These are phyloP conservation scores for Cornus controversa DNA, from an alignment of 148 eudicot species.

Conservation along the genomic window DNA sequence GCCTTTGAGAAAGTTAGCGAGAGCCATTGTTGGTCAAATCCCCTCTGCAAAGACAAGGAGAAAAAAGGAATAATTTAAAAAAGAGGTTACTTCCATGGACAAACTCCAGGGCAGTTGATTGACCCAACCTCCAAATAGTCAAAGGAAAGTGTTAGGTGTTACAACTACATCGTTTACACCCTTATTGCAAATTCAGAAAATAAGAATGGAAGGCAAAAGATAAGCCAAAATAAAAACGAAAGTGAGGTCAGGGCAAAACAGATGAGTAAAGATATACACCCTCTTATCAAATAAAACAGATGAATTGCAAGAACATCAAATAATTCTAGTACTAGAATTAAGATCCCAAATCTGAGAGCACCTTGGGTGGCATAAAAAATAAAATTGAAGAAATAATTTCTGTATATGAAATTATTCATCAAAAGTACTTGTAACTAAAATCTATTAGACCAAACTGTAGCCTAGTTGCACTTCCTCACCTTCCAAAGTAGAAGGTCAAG, in stretches of 20 bases:
- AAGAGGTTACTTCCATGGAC: not conserved
- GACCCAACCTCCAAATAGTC: not conserved
- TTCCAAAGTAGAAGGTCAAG: too few relatives aligned
- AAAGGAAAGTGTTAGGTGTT: not conserved
- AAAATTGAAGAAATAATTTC: too few relatives aligned
- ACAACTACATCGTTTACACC: not conserved
- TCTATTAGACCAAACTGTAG: too few relatives aligned
- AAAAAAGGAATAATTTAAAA: conserved; percentile 5
- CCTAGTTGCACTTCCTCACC: too few relatives aligned
- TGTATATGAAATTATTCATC: too few relatives aligned
- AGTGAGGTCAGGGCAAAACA: not conserved
- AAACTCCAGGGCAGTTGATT: not conserved
- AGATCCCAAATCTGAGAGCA: not conserved
- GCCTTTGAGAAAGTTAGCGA: conserved; percentile 94
- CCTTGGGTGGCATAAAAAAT: not conserved
- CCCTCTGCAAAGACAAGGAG: conserved; percentile 60
- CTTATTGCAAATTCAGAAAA: conserved; percentile 3
- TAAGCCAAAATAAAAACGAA: not conserved
- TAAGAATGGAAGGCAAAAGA: not conserved
- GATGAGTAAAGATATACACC: not conserved
- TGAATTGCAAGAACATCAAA: not conserved
- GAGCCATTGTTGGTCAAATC: conserved; percentile 88
- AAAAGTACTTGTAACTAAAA: not conserved
- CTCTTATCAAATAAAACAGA: too few relatives aligned
- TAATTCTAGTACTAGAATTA: too few relatives aligned